These are phyloP conservation scores for Glonium stellatum DNA, from an alignment of 495 filamentous ascomycete species.

Conservation along the genomic window DNA sequence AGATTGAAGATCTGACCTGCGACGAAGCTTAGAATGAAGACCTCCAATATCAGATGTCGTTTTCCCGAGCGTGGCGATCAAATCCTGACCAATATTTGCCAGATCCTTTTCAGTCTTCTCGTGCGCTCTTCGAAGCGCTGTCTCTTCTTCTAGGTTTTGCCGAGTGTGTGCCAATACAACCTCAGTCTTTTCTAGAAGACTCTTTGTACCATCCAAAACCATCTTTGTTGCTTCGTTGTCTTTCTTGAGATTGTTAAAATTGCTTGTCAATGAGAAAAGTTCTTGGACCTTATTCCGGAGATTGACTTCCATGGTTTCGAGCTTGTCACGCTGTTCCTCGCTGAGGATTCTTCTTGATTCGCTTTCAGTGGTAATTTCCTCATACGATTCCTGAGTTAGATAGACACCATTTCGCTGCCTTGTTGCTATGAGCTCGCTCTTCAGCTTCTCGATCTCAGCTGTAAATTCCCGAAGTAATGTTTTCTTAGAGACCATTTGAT, in stretches of 20 bases:
- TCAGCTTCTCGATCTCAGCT: constrained; percentile 86
- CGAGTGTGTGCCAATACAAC: constrained; percentile 67
- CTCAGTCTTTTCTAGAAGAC: constrained; percentile 79
- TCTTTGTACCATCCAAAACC: constrained; percentile 68
- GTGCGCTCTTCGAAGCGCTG: constrained; percentile 70
- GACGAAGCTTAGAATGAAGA: constrained; percentile 72
- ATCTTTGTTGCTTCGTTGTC: constrained; percentile 70
- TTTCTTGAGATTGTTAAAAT: constrained; percentile 76
- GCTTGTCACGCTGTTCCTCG: constrained; percentile 86
- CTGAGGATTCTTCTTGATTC: constrained; percentile 87
- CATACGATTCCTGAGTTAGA: constrained; percentile 72
- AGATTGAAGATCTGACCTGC: constrained; percentile 73
- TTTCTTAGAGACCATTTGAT: constrained; percentile 84
- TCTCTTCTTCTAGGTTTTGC: constrained; percentile 73
- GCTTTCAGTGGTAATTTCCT: constrained; percentile 80
- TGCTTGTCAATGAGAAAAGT: constrained; percentile 73
- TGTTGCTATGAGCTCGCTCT: constrained; percentile 86
- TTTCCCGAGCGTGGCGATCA: constrained; percentile 65
- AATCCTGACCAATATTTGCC: constrained; percentile 58
- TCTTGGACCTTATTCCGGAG: constrained; percentile 88
- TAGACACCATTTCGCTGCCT: constrained; percentile 93
- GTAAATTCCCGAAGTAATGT: constrained; percentile 85
- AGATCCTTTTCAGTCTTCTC: constrained; percentile 76
- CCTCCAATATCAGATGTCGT: constrained; percentile 75
- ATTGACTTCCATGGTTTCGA: constrained; percentile 84